Evolutionary conservation across 2,329 filamentous ascomycete genomes (phyloP).

Genomic region (Alternaria infectoria): DNA sequence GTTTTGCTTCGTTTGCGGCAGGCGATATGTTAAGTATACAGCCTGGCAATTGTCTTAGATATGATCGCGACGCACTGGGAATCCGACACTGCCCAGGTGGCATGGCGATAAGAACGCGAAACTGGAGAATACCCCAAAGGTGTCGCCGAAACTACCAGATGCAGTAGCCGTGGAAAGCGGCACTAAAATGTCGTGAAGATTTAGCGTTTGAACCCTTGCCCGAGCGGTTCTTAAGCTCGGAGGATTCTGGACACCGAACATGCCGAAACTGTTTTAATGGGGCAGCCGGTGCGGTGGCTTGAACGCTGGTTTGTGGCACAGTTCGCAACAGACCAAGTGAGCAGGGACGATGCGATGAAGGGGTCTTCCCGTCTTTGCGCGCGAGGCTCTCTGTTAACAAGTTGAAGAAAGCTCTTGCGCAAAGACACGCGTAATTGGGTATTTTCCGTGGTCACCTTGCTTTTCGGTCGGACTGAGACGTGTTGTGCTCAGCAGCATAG

Average conservation of each 20-base stretch:
- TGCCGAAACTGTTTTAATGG: constrained; percentile 1
- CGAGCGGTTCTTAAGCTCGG: neutral
- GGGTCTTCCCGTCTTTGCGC: neutral
- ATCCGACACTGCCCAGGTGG: neutral
- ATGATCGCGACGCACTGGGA: neutral
- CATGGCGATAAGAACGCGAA: neutral
- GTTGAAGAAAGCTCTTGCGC: neutral
- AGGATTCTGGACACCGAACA: neutral
- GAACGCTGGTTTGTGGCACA: neutral
- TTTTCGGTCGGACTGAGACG: neutral
- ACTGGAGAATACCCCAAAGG: neutral
- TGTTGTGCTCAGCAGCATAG: neutral
- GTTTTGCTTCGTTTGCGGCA: neutral
- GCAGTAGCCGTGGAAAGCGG: constrained; percentile 13
- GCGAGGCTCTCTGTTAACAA: neutral
- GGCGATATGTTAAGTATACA: neutral
- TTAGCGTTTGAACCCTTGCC: constrained; percentile 4
- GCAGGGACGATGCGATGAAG: neutral
- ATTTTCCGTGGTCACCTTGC: neutral
- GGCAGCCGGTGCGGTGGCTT: neutral
- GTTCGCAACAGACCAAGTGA: neutral
- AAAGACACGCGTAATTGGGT: neutral
- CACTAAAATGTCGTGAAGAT: constrained; percentile 20
- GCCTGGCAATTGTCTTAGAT: neutral
- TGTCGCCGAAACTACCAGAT: constrained; percentile 4